Evolutionary conservation across 345 rosid genomes (phyloP).

Genomic region (Pseudoturritis turrita): DNA sequence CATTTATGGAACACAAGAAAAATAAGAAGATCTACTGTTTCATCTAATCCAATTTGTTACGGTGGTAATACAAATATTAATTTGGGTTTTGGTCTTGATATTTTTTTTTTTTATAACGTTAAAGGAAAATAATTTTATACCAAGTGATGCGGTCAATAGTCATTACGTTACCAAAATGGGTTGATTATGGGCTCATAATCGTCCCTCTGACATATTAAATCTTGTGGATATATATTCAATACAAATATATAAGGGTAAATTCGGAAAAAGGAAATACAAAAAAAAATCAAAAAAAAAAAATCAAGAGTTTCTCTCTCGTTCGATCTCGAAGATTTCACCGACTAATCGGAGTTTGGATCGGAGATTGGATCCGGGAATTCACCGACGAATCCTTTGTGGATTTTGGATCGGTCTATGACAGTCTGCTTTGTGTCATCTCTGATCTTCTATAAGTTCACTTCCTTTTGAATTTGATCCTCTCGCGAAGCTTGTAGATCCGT

Average conservation of each 20-base stretch:
- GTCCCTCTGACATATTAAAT: not conserved
- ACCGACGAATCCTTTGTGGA: not conserved
- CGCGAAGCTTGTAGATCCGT: conserved; percentile 21
- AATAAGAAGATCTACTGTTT: not conserved
- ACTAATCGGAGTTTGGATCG: conserved; percentile 24
- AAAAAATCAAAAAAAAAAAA: not conserved
- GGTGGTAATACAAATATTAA: not conserved
- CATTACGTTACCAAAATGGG: not conserved
- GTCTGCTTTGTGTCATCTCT: conserved; percentile 8
- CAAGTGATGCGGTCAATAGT: not conserved
- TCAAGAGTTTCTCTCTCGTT: not conserved
- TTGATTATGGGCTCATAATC: conserved; percentile 15
- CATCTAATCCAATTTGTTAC: not conserved
- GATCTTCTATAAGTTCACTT: not conserved
- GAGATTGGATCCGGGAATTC: conserved; percentile 8
- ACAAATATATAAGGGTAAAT: conserved; percentile 15
- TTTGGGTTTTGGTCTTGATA: not conserved
- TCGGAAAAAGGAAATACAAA: not conserved
- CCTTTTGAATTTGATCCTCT: not conserved
- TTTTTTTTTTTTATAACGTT: not conserved
- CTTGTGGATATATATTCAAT: not conserved
- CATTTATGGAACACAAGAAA: conserved; percentile 1
- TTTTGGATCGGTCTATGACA: conserved; percentile 11
- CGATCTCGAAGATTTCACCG: conserved; percentile 25
- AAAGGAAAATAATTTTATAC: not conserved